Evolutionary conservation across 352 stramenopile genomes (phyloP).

Genomic region (Globisporangium barbulae): DNA sequence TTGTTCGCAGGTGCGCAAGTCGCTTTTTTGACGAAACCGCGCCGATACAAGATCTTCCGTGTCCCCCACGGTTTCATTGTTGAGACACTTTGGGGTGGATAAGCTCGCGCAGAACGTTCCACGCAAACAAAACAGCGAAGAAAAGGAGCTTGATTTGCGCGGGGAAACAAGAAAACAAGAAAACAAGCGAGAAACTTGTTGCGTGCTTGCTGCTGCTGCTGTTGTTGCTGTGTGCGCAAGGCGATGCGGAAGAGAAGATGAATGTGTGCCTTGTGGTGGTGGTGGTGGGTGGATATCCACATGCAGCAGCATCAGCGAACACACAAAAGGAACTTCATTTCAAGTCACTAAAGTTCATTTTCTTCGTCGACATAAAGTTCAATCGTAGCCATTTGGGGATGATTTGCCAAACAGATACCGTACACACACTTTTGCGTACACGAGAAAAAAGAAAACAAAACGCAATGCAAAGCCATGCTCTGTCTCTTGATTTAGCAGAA

Average conservation of each 20-base stretch:
- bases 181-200: background rate
- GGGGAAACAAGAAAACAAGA: background rate
- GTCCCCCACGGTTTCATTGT: slow-evolving; percentile 8
- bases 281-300: background rate
- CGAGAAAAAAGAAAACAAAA: background rate
- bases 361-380: slow-evolving; percentile 16
- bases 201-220: background rate
- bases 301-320: background rate
- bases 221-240: background rate
- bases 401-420: background rate
- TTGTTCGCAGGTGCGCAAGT: background rate
- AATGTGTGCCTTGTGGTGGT: background rate
- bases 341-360: background rate
- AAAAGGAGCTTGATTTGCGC: background rate
- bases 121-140: background rate
- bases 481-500: too few relatives aligned
- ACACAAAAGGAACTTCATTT: background rate
- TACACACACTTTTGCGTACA: too few relatives aligned
- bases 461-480: too few relatives aligned
- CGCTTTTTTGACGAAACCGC: background rate
- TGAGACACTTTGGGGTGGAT: slow-evolving; percentile 4
- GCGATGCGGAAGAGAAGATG: background rate
- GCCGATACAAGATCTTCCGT: background rate
- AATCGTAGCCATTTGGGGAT: slow-evolving; percentile 12
- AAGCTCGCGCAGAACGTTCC: background rate